Evolutionary conservation across 352 stramenopile species (phyloP).

Genomic region (Blastocystis sp.): DNA sequence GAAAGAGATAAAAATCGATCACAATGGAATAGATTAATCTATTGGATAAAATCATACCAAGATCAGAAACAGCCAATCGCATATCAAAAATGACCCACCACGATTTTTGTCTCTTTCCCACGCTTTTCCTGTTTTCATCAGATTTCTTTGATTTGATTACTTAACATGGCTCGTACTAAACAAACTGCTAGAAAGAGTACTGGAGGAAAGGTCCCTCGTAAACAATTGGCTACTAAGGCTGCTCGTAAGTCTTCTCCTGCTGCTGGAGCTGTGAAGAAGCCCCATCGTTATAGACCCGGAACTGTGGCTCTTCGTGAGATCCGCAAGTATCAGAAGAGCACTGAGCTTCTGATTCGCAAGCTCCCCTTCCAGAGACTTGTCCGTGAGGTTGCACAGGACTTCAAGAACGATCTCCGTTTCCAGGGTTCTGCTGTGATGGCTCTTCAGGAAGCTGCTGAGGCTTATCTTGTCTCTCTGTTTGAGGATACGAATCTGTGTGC

Average conservation of each 20-base stretch:
- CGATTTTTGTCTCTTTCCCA: background rate
- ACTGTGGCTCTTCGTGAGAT: slow-evolving; percentile 82
- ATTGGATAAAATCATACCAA: background rate
- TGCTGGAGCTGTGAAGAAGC: slow-evolving; percentile 88
- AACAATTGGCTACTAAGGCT: slow-evolving; percentile 87
- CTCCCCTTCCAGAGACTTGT: slow-evolving; percentile 76
- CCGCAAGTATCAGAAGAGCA: slow-evolving; percentile 82
- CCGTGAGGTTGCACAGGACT: slow-evolving; percentile 80
- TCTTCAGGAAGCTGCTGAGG: slow-evolving; percentile 85
- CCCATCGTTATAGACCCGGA: slow-evolving; percentile 79
- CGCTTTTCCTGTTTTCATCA: slow-evolving; percentile 75
- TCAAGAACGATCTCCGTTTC: slow-evolving; percentile 91
- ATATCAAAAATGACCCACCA: background rate
- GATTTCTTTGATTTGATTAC: background rate
- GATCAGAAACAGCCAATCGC: background rate
- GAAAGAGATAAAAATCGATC: background rate
- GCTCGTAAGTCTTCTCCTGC: slow-evolving; percentile 85
- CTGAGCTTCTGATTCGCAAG: slow-evolving; percentile 80
- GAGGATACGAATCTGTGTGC: slow-evolving; percentile 87
- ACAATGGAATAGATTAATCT: background rate
- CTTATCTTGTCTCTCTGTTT: slow-evolving; percentile 85
- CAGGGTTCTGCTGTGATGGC: slow-evolving; percentile 87
- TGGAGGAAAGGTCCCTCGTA: slow-evolving; percentile 86
- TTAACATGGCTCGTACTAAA: slow-evolving; percentile 84
- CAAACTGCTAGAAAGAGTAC: slow-evolving; percentile 91